Evolutionary conservation across 169 alveolate species (phyloP).

Genomic region (Plasmodium ovale): DNA sequence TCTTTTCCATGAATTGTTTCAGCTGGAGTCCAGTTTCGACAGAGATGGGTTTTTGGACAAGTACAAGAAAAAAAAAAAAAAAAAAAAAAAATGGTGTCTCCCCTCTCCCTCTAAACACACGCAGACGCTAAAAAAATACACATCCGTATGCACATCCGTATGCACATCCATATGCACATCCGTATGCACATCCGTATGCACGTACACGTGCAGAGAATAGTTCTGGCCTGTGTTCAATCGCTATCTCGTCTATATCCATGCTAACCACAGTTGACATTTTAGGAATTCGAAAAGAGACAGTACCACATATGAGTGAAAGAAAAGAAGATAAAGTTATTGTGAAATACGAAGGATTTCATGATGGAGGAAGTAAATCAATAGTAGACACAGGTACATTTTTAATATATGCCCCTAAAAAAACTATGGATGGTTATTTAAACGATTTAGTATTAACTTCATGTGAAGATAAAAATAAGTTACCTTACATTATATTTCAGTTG

Average conservation of each 20-base stretch:
- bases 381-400: constrained; percentile 71
- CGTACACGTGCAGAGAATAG: background rate
- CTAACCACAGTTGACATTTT: constrained; percentile 21
- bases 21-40: constrained; percentile 76
- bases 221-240: background rate
- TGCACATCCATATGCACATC: background rate
- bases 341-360: constrained; percentile 74
- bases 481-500: constrained; percentile 62
- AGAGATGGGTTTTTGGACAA: constrained; percentile 77
- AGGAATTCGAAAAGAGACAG: constrained; percentile 53
- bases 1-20: background rate
- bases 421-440: constrained; percentile 55
- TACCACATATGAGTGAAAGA: background rate
- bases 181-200: background rate
- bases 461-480: constrained; percentile 72
- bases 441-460: constrained; percentile 61
- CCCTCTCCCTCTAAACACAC: too few relatives aligned
- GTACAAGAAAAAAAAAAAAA: constrained; percentile 8
- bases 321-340: constrained; percentile 25
- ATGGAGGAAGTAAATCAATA: constrained; percentile 67
- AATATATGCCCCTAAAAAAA: constrained; percentile 73
- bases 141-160: background rate
- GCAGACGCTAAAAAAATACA: too few relatives aligned
- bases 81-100: background rate
- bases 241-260: background rate